Percentiles rank a stretch among this genome's conserved stretches.
These are phyloP conservation scores for Linnemannia elongata DNA, from an alignment of 192 early-diverging fungal genomes.

Conservation along the genomic window DNA sequence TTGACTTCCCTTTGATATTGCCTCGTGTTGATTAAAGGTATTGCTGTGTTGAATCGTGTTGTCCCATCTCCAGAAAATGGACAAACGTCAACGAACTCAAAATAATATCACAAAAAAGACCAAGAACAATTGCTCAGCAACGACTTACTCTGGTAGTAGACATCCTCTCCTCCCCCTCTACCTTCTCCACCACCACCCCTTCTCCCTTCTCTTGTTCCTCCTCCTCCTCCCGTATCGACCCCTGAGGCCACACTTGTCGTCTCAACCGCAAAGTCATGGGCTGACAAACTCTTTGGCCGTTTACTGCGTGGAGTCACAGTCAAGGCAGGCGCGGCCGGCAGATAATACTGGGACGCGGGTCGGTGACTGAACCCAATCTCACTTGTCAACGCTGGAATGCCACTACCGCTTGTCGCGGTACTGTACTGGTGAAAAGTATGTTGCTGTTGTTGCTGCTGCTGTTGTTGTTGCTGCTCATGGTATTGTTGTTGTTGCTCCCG, in stretches of 20 bases:
- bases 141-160: not conserved
- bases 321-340: conserved; percentile 2
- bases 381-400: conserved; percentile 9
- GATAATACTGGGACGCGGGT: conserved; percentile 25
- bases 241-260: not conserved
- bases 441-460: conserved; percentile 16
- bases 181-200: not conserved
- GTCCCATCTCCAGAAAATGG: not conserved
- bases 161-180: not conserved
- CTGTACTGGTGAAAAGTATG: conserved; percentile 28
- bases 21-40: not conserved
- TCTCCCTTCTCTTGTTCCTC: not conserved
- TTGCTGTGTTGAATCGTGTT: not conserved
- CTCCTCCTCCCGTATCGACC: not conserved
- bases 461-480: conserved; percentile 5
- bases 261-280: conserved; percentile 30
- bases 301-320: conserved; percentile 11
- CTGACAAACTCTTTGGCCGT: conserved; percentile 48
- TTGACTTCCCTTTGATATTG: not conserved
- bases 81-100: not conserved
- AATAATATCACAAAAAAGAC: not conserved
- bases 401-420: conserved; percentile 25
- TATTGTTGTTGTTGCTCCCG: conserved; percentile 11
- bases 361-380: conserved; percentile 25
- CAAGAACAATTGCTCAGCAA: not conserved